A percentile compares a stretch with the other conserved stretches of the same genome.
These are phyloP conservation scores for Acacia crassicarpa DNA, from an alignment of 306 rosid genomes.

Conservation along the genomic window DNA sequence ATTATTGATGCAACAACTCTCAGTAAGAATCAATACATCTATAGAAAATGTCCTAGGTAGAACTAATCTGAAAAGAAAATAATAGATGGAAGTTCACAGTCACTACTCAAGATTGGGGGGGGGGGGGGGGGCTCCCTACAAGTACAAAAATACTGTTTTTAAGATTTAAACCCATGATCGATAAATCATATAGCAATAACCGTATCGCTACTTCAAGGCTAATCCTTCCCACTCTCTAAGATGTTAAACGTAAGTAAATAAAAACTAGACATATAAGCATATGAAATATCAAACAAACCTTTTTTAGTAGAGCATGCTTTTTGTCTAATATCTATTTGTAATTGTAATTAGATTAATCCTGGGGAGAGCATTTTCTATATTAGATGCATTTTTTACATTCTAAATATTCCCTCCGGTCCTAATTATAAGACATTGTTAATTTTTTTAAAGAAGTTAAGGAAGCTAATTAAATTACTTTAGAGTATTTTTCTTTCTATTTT, in stretches of 20 bases:
- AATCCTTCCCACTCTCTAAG: too few relatives aligned
- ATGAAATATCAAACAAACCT: neutral
- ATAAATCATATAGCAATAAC: too few relatives aligned
- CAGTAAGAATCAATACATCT: neutral
- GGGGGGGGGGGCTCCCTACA: too few relatives aligned
- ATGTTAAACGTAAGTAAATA: neutral
- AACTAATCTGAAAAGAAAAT: neutral
- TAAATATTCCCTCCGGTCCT: too few relatives aligned
- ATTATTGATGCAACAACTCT: neutral
- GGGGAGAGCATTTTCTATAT: neutral
- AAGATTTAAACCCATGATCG: too few relatives aligned
- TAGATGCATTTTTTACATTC: neutral
- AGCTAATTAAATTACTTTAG: too few relatives aligned
- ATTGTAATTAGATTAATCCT: neutral
- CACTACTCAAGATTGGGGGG: too few relatives aligned
- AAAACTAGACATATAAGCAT: neutral
- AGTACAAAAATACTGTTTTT: too few relatives aligned
- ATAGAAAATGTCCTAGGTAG: neutral
- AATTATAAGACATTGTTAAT: too few relatives aligned
- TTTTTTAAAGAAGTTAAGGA: too few relatives aligned
- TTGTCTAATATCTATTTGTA: neutral
- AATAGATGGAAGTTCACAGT: neutral
- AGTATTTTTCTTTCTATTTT: too few relatives aligned
- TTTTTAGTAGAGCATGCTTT: neutral
- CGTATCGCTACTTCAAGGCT: fast-evolving